A percentile compares a stretch with the other conserved stretches of the same genome.
Conservation (phyloP, 371 early-diverging fungal genomes). For the Mucor racemosus region DNA sequence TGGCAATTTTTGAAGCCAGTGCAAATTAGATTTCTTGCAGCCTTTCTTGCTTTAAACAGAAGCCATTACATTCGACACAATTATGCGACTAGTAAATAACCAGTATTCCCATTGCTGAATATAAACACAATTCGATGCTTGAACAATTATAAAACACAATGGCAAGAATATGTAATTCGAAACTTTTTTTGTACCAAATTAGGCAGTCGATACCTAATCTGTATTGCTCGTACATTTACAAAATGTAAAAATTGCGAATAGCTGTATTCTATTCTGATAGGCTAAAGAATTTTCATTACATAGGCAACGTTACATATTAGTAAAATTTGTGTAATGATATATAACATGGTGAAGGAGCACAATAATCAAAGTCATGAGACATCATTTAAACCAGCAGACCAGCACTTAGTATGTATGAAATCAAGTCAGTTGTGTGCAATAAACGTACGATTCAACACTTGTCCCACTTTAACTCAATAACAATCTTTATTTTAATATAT, state of each 20-base stretch:
- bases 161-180: neutral
- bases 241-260: neutral
- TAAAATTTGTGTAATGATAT: neutral
- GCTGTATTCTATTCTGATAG: neutral
- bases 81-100: no score
- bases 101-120: no score
- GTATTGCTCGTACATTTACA: neutral
- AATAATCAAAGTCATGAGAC: neutral
- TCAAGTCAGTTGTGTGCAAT: neutral
- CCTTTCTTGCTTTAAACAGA: no score
- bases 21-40: neutral
- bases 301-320: neutral
- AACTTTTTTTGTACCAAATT: neutral
- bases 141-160: no score
- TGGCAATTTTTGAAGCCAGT: neutral
- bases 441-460: neutral
- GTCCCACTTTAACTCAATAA: neutral
- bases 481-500: neutral
- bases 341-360: neutral
- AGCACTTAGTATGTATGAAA: neutral
- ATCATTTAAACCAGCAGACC: neutral
- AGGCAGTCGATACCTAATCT: neutral
- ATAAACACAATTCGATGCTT: no score
- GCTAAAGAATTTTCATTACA: neutral
- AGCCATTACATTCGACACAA: no score